Evolutionary conservation across 2,329 filamentous ascomycete genomes (phyloP).

Genomic region (Apiospora koreana): DNA sequence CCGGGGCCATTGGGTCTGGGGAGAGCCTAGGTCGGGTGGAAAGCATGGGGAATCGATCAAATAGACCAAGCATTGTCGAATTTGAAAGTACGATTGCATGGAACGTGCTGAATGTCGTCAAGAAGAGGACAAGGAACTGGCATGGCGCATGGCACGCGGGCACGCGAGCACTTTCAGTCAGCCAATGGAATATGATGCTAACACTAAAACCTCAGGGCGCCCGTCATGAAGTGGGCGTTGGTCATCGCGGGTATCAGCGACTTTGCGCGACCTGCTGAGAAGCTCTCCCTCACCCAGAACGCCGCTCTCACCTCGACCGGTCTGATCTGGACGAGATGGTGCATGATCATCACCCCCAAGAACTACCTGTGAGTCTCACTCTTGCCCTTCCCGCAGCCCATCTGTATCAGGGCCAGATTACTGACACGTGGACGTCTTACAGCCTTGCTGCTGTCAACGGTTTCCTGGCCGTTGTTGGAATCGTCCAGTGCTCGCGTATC

Average conservation of each 20-base stretch:
- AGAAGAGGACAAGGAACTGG: background rate
- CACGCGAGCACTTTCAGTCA: background rate
- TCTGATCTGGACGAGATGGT: slow-evolving; percentile 98
- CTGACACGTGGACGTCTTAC: background rate
- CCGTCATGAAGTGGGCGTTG: slow-evolving; percentile 96
- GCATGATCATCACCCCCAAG: slow-evolving; percentile 91
- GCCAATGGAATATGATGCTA: background rate
- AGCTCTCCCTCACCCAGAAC: slow-evolving; percentile 93
- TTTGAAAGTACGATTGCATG: background rate
- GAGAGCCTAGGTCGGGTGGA: background rate
- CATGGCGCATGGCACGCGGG: background rate
- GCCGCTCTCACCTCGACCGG: slow-evolving; percentile 86
- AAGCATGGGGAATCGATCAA: too few relatives aligned
- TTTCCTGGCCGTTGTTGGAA: slow-evolving; percentile 88
- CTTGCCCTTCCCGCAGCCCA: background rate
- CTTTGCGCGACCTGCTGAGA: slow-evolving; percentile 86
- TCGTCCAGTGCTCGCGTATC: slow-evolving; percentile 81
- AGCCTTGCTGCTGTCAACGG: slow-evolving; percentile 91
- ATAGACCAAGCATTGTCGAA: background rate
- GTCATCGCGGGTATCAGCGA: slow-evolving; percentile 92
- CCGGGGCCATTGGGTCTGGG: background rate
- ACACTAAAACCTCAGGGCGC: slow-evolving; percentile 67
- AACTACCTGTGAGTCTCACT: slow-evolving; percentile 75
- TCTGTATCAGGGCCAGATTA: background rate
- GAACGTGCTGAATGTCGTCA: background rate